Percentiles rank a stretch among this genome's conserved stretches.
Evolutionary conservation across 495 filamentous ascomycete species (phyloP).

Genomic region (Annulohypoxylon moriforme): DNA sequence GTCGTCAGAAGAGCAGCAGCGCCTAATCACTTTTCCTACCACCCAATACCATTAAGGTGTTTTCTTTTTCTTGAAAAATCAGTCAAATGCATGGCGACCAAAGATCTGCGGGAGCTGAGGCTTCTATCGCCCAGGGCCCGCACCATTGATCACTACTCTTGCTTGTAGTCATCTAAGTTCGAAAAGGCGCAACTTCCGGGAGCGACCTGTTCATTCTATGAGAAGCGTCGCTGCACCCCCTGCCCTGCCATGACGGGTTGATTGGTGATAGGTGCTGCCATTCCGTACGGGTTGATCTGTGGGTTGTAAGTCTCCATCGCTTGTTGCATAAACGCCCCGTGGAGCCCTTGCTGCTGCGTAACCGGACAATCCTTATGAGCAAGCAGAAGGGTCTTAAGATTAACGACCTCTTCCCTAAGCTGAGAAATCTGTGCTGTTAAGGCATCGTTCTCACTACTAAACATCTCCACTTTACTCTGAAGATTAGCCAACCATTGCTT

Average conservation of each 20-base stretch:
- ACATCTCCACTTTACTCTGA: constrained; percentile 93
- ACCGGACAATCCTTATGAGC: constrained; percentile 98
- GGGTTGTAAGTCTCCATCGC: constrained; percentile 62
- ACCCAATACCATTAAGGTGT: constrained; percentile 29
- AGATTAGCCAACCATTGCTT: constrained; percentile 99
- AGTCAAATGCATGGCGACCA: constrained; percentile 5
- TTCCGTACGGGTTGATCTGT: constrained; percentile 78
- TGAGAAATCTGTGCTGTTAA: constrained; percentile 83
- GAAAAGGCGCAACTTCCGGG: constrained; percentile 24
- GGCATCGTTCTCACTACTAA: constrained; percentile 88
- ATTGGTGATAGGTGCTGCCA: constrained; percentile 64
- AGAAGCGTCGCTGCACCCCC: constrained; percentile 63
- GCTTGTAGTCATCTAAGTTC: constrained; percentile 6
- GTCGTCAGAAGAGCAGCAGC: constrained; percentile 36
- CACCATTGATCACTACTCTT: constrained; percentile 11
- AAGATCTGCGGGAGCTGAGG: background rate
- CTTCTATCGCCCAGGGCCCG: constrained; percentile 12
- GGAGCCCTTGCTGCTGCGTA: constrained; percentile 85
- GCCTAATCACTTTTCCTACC: constrained; percentile 26
- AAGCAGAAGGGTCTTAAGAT: constrained; percentile 90
- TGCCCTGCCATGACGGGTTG: constrained; percentile 68
- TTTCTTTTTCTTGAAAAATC: constrained; percentile 12
- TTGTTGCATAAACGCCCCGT: constrained; percentile 72
- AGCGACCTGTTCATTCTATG: constrained; percentile 49
- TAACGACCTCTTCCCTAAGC: constrained; percentile 91